Percentiles rank a stretch among this genome's conserved stretches.
These are phyloP conservation scores for Boletus rubropictus DNA, from an alignment of 768 basidiomycete genomes.

Conservation along the genomic window DNA sequence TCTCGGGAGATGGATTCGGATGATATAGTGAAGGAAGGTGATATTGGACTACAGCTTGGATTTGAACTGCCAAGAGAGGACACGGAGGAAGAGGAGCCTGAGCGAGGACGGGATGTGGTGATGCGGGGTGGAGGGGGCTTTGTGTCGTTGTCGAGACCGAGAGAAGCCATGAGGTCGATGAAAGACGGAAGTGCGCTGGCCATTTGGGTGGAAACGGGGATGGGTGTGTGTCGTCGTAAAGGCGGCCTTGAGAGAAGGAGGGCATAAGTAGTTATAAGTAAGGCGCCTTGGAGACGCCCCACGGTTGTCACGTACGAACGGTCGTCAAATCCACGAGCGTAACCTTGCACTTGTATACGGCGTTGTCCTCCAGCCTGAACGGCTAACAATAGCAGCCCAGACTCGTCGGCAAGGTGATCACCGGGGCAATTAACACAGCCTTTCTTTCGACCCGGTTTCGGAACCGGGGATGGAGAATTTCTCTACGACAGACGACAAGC, in stretches of 20 bases:
- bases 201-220: constrained; percentile 42
- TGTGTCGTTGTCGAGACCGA: constrained; percentile 58
- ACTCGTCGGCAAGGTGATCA: constrained; percentile 61
- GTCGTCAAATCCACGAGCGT: constrained; percentile 28
- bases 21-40: constrained; percentile 35
- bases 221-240: constrained; percentile 13
- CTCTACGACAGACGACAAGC: not conserved
- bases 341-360: constrained; percentile 21
- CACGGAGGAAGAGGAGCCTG: constrained; percentile 43
- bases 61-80: constrained; percentile 38
- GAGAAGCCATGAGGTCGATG: constrained; percentile 79
- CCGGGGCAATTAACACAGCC: constrained; percentile 18
- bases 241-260: constrained; percentile 12
- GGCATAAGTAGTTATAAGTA: constrained; percentile 29
- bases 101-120: constrained; percentile 27
- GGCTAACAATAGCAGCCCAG: constrained; percentile 42
- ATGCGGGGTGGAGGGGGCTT: constrained; percentile 30
- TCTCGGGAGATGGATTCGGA: constrained; percentile 25
- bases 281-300: constrained; percentile 33
- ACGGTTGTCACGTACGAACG: constrained; percentile 33
- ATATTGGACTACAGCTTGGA: constrained; percentile 26
- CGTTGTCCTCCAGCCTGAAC: constrained; percentile 20
- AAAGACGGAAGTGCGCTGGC: constrained; percentile 73
- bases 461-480: constrained; percentile 9
- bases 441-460: constrained; percentile 13